Evolutionary conservation across 176 grass and related monocot genomes (phyloP).

Genomic region (Bothriochloa decipiens): DNA sequence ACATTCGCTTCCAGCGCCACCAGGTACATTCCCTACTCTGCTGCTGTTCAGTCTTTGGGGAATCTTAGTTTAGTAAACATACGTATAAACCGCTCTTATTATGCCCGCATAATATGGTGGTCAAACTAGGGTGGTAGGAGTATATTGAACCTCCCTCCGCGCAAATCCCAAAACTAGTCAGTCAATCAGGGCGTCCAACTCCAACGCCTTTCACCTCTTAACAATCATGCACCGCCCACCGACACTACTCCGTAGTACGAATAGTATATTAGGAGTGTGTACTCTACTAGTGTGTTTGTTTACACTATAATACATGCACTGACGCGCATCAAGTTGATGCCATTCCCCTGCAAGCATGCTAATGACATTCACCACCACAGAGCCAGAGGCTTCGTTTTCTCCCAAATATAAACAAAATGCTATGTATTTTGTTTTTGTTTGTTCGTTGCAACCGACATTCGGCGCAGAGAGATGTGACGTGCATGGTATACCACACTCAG

Average conservation of each 20-base stretch:
- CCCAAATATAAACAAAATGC: background rate
- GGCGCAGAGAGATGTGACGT: background rate
- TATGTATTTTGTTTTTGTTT: background rate
- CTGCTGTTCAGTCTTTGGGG: background rate
- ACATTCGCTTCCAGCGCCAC: constrained; percentile 71
- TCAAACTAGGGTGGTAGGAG: background rate
- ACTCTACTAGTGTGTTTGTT: background rate
- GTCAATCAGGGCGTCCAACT: too few species aligned
- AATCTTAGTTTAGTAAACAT: background rate
- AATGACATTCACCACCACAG: too few species aligned
- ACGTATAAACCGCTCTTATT: too few species aligned
- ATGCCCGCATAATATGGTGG: background rate
- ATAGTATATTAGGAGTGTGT: too few species aligned
- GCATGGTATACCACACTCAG: too few species aligned
- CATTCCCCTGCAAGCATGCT: background rate
- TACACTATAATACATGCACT: background rate
- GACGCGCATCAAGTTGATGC: background rate
- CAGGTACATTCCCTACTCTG: constrained; percentile 39
- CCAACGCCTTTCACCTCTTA: too few species aligned
- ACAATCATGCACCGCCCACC: too few species aligned
- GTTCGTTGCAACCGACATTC: constrained; percentile 14
- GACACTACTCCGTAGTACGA: too few species aligned
- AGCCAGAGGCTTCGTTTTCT: background rate
- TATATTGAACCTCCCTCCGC: too few species aligned
- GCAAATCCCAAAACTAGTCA: too few species aligned